These are phyloP conservation scores for Erysimum cheiri DNA, from an alignment of 441 rosid genomes.

Conservation along the genomic window DNA sequence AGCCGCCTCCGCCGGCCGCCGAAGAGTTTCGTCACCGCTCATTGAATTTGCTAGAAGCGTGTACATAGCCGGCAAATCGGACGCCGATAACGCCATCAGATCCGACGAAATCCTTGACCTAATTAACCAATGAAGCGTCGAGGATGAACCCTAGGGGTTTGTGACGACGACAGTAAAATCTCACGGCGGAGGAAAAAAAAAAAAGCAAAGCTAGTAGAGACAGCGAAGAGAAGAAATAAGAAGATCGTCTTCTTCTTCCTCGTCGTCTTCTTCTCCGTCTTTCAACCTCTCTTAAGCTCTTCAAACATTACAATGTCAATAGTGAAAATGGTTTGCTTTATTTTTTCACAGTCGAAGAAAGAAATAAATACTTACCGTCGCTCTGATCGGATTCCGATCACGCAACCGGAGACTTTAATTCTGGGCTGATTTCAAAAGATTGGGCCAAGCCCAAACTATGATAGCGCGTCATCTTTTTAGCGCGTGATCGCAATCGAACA, in stretches of 20 bases:
- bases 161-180: slow-evolving; percentile 30
- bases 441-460: slow-evolving; percentile 27
- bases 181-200: slow-evolving; percentile 28
- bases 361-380: slow-evolving; percentile 21
- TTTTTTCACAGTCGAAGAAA: slow-evolving; percentile 31
- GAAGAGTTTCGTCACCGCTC: slow-evolving; percentile 82
- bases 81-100: slow-evolving; percentile 88
- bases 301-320: slow-evolving; percentile 6
- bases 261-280: slow-evolving; percentile 2
- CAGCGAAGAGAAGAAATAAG: slow-evolving; percentile 12
- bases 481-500: slow-evolving; percentile 28
- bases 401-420: not conserved
- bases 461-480: slow-evolving; percentile 1
- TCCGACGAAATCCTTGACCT: slow-evolving; percentile 39
- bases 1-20: slow-evolving; percentile 92
- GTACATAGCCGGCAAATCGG: slow-evolving; percentile 90
- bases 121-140: slow-evolving; percentile 22
- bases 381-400: slow-evolving; percentile 35
- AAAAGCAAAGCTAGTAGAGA: slow-evolving; percentile 17
- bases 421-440: slow-evolving; percentile 10
- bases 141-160: slow-evolving; percentile 37
- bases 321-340: slow-evolving; percentile 1
- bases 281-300: slow-evolving; percentile 26
- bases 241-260: slow-evolving; percentile 28
- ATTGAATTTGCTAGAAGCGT: slow-evolving; percentile 81